Evolutionary conservation across 805 yeast species (phyloP).

Genomic region (Candida cerambycidarum): DNA sequence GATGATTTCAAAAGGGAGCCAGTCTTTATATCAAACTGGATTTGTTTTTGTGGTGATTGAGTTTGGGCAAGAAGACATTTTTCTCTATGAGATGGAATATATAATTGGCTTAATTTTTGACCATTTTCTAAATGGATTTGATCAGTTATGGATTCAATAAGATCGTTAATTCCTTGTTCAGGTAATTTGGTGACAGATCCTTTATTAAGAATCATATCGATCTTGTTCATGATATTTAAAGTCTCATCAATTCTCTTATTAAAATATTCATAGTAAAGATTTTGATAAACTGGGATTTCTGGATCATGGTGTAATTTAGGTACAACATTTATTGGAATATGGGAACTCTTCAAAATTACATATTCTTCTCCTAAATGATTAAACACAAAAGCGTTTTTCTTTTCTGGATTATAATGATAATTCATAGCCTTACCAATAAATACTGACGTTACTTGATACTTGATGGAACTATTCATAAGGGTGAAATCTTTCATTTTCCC

Average conservation of each 20-base stretch:
- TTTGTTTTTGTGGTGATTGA: conserved; percentile 2
- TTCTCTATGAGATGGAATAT: conserved; percentile 13
- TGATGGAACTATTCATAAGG: conserved; percentile 24
- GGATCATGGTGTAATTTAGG: conserved; percentile 10
- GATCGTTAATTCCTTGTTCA: background rate
- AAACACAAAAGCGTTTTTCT: conserved; percentile 23
- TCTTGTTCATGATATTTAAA: conserved; percentile 12
- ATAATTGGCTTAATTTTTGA: conserved; percentile 22
- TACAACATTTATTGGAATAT: conserved; percentile 1
- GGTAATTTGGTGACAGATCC: background rate
- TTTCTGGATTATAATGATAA: conserved; percentile 23
- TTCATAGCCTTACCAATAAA: conserved; percentile 39
- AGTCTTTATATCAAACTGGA: background rate
- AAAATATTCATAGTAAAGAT: conserved; percentile 24
- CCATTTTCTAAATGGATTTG: conserved; percentile 2
- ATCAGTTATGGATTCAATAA: conserved; percentile 8
- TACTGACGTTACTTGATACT: conserved; percentile 35
- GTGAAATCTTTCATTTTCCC: conserved; percentile 34
- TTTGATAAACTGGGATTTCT: conserved; percentile 17
- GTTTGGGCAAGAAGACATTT: conserved; percentile 8
- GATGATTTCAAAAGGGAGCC: conserved; percentile 1
- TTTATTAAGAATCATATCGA: background rate
- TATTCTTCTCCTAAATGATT: conserved; percentile 40
- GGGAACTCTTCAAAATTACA: conserved; percentile 34
- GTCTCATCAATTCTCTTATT: conserved; percentile 27